Conservation (phyloP, 2,329 filamentous ascomycete species). For the Diaporthe sp. region DNA sequence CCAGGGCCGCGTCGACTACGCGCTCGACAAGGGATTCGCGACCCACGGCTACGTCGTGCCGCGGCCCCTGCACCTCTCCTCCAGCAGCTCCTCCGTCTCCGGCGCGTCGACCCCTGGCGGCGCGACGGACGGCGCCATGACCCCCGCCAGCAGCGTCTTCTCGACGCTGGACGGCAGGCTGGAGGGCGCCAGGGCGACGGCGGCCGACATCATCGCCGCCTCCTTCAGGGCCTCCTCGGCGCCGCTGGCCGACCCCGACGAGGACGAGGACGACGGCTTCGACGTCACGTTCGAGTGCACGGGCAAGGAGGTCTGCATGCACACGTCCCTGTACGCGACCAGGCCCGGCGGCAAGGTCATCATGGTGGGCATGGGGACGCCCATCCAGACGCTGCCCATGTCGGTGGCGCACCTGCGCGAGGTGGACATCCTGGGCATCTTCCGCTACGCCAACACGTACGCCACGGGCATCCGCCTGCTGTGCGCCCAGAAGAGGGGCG, state of each 20-base stretch:
- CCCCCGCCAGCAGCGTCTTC: slow-evolving; percentile 62
- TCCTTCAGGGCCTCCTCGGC: slow-evolving; percentile 52
- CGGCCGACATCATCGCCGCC: slow-evolving; percentile 63
- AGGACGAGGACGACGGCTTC: slow-evolving; percentile 67
- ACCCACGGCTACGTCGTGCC: slow-evolving; percentile 71
- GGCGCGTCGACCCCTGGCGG: slow-evolving; percentile 63
- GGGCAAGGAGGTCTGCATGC: slow-evolving; percentile 81
- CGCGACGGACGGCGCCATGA: slow-evolving; percentile 53
- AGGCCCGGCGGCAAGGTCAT: slow-evolving; percentile 79
- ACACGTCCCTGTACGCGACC: slow-evolving; percentile 80
- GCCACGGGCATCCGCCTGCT: slow-evolving; percentile 76
- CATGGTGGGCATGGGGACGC: slow-evolving; percentile 85
- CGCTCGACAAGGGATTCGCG: slow-evolving; percentile 70
- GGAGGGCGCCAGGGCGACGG: slow-evolving; percentile 64
- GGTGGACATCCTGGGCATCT: slow-evolving; percentile 83
- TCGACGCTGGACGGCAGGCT: slow-evolving; percentile 62
- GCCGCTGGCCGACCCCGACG: slow-evolving; percentile 37
- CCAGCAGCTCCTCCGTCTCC: slow-evolving; percentile 60
- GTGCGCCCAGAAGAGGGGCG: slow-evolving; percentile 58
- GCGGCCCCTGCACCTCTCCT: slow-evolving; percentile 57
- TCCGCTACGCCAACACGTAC: slow-evolving; percentile 84
- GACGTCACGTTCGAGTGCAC: slow-evolving; percentile 84
- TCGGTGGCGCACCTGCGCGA: slow-evolving; percentile 81
- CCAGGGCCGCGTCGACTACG: slow-evolving; percentile 71
- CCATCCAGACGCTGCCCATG: slow-evolving; percentile 80